These are phyloP conservation scores for Saussurea involucrata DNA, from an alignment of 129 eudicot species.

Conservation along the genomic window DNA sequence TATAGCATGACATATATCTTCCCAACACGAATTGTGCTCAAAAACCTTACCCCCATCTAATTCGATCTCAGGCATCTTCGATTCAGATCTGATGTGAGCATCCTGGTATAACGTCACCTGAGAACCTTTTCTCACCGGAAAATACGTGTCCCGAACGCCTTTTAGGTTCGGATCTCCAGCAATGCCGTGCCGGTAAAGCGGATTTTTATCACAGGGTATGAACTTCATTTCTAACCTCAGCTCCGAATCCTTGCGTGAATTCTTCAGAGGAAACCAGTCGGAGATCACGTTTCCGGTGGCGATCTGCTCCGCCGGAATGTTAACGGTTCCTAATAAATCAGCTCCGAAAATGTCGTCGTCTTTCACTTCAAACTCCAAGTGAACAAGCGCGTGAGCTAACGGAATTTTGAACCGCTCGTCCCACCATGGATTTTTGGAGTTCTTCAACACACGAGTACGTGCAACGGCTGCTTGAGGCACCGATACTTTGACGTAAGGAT, in stretches of 20 bases:
- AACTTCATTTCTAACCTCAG: conserved; percentile 51
- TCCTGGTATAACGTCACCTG: conserved; percentile 79
- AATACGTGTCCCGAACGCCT: conserved; percentile 62
- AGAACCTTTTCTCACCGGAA: conserved; percentile 74
- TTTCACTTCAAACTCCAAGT: conserved; percentile 67
- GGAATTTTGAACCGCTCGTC: conserved; percentile 56
- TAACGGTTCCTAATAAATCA: conserved; percentile 50
- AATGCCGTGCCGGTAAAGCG: conserved; percentile 41
- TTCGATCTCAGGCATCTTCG: conserved; percentile 52
- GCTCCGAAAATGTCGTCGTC: conserved; percentile 80
- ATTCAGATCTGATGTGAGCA: conserved; percentile 52
- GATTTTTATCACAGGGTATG: conserved; percentile 46
- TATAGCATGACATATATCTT: conserved; percentile 82
- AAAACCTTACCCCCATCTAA: conserved; percentile 51
- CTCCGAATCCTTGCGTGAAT: conserved; percentile 54
- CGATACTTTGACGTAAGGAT: conserved; percentile 84
- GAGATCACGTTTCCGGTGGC: conserved; percentile 42
- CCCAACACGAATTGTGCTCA: conserved; percentile 70
- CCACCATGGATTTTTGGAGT: conserved; percentile 78
- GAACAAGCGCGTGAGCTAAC: conserved; percentile 48
- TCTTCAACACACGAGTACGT: conserved; percentile 79
- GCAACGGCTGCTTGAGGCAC: conserved; percentile 79
- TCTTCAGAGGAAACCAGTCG: conserved; percentile 56
- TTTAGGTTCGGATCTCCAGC: conserved; percentile 47
- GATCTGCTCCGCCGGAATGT: conserved; percentile 43